Conservation (phyloP, 2,329 filamentous ascomycete species). For the Aspergillus pseudonomiae region DNA sequence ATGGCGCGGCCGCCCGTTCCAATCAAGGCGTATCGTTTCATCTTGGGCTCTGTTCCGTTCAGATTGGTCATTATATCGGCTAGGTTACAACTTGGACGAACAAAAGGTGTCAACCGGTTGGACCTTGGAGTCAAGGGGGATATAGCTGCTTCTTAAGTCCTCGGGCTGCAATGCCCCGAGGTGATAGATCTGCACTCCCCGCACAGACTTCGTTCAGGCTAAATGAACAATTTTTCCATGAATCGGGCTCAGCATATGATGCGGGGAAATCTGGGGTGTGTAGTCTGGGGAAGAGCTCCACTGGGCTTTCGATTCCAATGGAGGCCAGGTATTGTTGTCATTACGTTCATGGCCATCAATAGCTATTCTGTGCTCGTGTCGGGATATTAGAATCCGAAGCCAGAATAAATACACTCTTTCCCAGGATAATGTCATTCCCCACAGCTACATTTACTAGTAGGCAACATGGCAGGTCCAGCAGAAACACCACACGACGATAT, state of each 20-base stretch:
- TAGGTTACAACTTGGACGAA: not conserved
- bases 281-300: not conserved
- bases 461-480: not conserved
- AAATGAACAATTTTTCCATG: not conserved
- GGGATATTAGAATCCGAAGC: not conserved
- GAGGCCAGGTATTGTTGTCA: not conserved
- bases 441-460: not conserved
- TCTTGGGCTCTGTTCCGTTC: not conserved
- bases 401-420: not conserved
- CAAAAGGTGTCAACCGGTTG: too few relatives aligned
- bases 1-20: constrained; percentile 62
- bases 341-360: not conserved
- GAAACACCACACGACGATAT: constrained; percentile 12
- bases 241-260: not conserved
- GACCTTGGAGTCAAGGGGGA: not conserved
- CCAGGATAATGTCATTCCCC: not conserved
- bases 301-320: not conserved
- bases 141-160: not conserved
- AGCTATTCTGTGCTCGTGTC: not conserved
- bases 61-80: not conserved
- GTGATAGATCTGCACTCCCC: not conserved
- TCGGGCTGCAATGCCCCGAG: constrained; percentile 1
- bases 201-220: not conserved
- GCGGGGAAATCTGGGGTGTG: not conserved
- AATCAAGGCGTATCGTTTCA: constrained; percentile 37